phyloP scores from a whole-genome alignment of 208 protist genomes.

The Leishmania guyanensis region DNA sequence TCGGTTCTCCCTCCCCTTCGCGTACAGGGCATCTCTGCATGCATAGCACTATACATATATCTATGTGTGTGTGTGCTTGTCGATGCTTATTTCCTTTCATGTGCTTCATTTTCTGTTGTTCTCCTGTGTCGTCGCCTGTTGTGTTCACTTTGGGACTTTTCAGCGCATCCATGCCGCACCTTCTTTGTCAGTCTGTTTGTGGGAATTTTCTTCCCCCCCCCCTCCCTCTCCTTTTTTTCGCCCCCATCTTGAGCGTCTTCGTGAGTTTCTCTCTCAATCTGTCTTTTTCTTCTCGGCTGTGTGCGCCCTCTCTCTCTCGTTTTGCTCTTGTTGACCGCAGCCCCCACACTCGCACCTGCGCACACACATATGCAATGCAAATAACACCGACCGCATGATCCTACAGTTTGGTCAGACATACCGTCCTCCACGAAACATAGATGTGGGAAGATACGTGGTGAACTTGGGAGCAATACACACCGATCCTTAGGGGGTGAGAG shows the following conservation, averaged over 20 bases:
- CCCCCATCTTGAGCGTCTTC: neutral
- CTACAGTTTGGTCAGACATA: too few species aligned
- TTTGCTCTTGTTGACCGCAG: too few species aligned
- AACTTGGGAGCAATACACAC: too few species aligned
- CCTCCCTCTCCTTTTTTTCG: neutral
- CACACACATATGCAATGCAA: neutral
- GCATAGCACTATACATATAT: neutral
- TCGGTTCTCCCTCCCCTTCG: neutral
- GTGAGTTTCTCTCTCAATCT: neutral
- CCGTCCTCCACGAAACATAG: too few species aligned
- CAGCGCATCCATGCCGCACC: neutral
- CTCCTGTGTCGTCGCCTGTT: neutral
- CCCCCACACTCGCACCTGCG: neutral
- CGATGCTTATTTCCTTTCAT: neutral
- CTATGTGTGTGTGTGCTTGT: neutral
- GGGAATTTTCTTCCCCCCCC: neutral
- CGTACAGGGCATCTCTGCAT: neutral
- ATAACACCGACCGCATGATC: too few species aligned
- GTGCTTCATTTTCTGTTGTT: neutral
- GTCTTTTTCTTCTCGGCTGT: neutral
- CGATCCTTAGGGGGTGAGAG: too few species aligned
- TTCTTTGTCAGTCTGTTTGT: neutral
- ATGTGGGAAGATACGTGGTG: too few species aligned
- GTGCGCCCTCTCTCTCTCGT: neutral
- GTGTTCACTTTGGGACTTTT: neutral